Conservation (phyloP, 2,329 filamentous ascomycete genomes). For the Aspergillus ustus region DNA sequence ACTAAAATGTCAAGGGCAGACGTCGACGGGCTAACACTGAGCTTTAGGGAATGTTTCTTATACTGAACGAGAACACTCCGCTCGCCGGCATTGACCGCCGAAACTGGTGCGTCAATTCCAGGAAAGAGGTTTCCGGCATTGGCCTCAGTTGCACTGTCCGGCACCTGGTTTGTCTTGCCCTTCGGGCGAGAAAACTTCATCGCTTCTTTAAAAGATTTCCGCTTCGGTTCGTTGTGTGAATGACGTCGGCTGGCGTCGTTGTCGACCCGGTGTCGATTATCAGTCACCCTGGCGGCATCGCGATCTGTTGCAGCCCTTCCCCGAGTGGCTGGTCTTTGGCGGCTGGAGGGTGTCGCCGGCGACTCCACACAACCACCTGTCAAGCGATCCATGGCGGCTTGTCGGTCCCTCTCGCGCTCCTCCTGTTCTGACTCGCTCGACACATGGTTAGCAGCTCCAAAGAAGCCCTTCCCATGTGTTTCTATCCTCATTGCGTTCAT, state of each 20-base stretch:
- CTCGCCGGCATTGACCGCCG: slow-evolving; percentile 79
- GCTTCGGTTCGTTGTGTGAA: slow-evolving; percentile 27
- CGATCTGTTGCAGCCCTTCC: slow-evolving; percentile 19
- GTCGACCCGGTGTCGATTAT: background rate
- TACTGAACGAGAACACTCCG: slow-evolving; percentile 75
- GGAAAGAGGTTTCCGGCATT: slow-evolving; percentile 43
- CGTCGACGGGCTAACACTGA: slow-evolving; percentile 76
- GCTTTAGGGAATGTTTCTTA: slow-evolving; percentile 67
- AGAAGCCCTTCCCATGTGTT: slow-evolving; percentile 13
- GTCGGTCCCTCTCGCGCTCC: slow-evolving; percentile 34
- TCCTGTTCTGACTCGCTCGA: slow-evolving; percentile 19
- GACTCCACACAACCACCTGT: slow-evolving; percentile 30
- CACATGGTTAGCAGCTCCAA: slow-evolving; percentile 1
- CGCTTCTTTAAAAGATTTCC: slow-evolving; percentile 37
- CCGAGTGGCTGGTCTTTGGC: slow-evolving; percentile 19
- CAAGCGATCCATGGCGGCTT: slow-evolving; percentile 41
- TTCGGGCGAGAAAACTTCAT: slow-evolving; percentile 31
- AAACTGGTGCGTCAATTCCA: slow-evolving; percentile 75
- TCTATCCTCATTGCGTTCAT: slow-evolving; percentile 11
- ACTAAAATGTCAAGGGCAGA: slow-evolving; percentile 74
- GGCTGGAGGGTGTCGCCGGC: slow-evolving; percentile 4
- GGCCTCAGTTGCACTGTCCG: slow-evolving; percentile 16
- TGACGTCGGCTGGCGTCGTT: slow-evolving; percentile 12
- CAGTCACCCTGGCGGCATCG: slow-evolving; percentile 3
- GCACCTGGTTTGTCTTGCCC: slow-evolving; percentile 13